These are phyloP conservation scores for Triangularia verruculosa DNA, from an alignment of 2,329 filamentous ascomycete genomes.

Conservation along the genomic window DNA sequence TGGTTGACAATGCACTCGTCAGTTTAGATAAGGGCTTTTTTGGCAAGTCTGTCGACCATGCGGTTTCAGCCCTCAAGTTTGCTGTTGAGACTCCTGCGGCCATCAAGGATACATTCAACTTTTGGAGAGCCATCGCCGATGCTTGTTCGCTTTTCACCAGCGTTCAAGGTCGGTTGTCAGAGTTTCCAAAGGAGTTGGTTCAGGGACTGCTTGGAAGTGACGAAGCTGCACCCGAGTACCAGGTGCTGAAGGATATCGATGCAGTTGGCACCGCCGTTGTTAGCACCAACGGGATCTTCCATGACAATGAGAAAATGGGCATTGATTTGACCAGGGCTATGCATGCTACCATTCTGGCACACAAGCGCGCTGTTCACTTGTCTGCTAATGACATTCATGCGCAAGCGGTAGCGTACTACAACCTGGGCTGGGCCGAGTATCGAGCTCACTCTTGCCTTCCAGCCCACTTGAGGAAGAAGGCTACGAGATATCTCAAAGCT, in stretches of 20 bases:
- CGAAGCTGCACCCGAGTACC: conserved; percentile 52
- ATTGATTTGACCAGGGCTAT: conserved; percentile 58
- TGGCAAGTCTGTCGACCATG: conserved; percentile 73
- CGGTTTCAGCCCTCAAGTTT: conserved; percentile 64
- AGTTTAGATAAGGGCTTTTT: conserved; percentile 81
- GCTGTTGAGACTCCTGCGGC: conserved; percentile 60
- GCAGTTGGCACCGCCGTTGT: conserved; percentile 49
- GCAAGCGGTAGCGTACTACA: conserved; percentile 95
- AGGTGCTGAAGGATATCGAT: conserved; percentile 67
- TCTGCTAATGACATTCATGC: conserved; percentile 75
- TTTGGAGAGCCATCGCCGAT: conserved; percentile 92
- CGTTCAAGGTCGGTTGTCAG: conserved; percentile 63
- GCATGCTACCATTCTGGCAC: conserved; percentile 73
- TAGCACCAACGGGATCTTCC: conserved; percentile 43
- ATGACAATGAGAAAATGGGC: conserved; percentile 47
- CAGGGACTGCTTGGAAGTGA: conserved; percentile 56
- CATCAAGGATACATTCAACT: conserved; percentile 75
- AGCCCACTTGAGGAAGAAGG: conserved; percentile 50
- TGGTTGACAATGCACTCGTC: conserved; percentile 76
- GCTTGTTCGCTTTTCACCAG: conserved; percentile 80
- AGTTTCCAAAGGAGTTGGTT: conserved; percentile 61
- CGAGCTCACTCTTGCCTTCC: conserved; percentile 69
- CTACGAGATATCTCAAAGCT: conserved; percentile 70
- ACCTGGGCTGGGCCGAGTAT: conserved; percentile 91
- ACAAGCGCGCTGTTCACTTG: conserved; percentile 79